Percentiles rank a stretch among this genome's conserved stretches.
phyloP scores from a whole-genome alignment of 306 rosid genomes.

The Sesbania bispinosa region DNA sequence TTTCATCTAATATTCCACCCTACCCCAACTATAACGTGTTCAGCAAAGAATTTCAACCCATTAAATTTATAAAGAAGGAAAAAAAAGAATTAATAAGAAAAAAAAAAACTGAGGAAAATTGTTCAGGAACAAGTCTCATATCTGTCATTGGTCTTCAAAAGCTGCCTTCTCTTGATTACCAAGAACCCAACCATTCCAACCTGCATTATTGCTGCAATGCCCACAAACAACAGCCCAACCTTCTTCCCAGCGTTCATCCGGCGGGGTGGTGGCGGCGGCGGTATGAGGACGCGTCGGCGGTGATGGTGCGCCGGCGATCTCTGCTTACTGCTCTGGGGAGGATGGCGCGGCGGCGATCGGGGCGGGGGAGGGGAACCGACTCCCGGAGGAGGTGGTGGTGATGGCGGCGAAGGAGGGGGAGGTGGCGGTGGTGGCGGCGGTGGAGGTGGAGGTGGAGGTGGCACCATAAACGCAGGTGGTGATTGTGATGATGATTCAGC shows the following conservation, averaged over 20 bases:
- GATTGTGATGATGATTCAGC: neutral
- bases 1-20: constrained; percentile 20
- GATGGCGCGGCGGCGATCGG: neutral
- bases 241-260: constrained; percentile 65
- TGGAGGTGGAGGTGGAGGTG: neutral
- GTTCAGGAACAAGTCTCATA: constrained; percentile 48
- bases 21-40: constrained; percentile 9
- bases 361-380: neutral
- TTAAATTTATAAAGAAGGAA: neutral
- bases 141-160: constrained; percentile 44
- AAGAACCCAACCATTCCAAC: constrained; percentile 67
- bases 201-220: constrained; percentile 65
- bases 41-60: constrained; percentile 43
- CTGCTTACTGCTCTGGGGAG: neutral
- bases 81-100: constrained; percentile 37
- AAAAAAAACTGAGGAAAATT: neutral
- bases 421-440: too few relatives aligned
- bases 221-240: constrained; percentile 68
- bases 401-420: too few relatives aligned
- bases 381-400: neutral
- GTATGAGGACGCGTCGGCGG: too few relatives aligned
- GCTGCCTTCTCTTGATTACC: constrained; percentile 71
- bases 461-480: neutral
- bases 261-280: neutral
- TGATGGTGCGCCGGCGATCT: too few relatives aligned